Base-by-base conservation (phyloP, 306 rosid species). In the Pyrus pyrifolia region DNA sequence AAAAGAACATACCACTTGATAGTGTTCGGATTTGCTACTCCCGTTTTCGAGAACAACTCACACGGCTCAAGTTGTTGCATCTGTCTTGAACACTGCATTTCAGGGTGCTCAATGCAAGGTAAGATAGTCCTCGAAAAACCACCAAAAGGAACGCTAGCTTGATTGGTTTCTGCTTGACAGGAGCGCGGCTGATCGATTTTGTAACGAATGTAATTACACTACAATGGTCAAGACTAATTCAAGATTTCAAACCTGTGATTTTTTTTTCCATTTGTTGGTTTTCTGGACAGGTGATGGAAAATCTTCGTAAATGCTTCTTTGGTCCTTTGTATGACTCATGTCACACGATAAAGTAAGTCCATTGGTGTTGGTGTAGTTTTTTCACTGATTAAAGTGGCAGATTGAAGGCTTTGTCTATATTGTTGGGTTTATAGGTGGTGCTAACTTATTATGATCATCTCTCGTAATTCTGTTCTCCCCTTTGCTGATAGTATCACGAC, bases 11-110 rank as follows among this genome's bases (percentile, higher is more conserved):
- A 72, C 76, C 85, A n/a, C 73, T 86, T 67, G 84, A 88, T 44
- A 80, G 79, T 79, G 88, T 94, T 58, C 88, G 91, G 77, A 89
- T 94, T 81, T 89, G 89, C 81, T 89, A 89, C 80, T 92, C 96
- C 96, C 96, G 8, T 92, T 94, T 87, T 87, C 97, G 49, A 92
- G 97, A 88, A 92, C 98, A 29, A 75, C 3, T 27, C 93, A 89
- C 70, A 92, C 97, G 0, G 95, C 97, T 4, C 71, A 79, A 73
- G 82, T 86, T 60, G 87, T 91, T 78, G 90, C 96, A 14, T 75
- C 89, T 49, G 80, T 70, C 14, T 71, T 90, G 80, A 82, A 86
- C 79, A 79, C 92, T 83, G 89, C 88, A 8, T 90, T 92, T 38
- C 81, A 90, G 44, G 91, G 81, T 46, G 82, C 90, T 35, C 96